Evolutionary conservation across 2,329 filamentous ascomycete species (phyloP).

Genomic region (Trichoderma sp.): DNA sequence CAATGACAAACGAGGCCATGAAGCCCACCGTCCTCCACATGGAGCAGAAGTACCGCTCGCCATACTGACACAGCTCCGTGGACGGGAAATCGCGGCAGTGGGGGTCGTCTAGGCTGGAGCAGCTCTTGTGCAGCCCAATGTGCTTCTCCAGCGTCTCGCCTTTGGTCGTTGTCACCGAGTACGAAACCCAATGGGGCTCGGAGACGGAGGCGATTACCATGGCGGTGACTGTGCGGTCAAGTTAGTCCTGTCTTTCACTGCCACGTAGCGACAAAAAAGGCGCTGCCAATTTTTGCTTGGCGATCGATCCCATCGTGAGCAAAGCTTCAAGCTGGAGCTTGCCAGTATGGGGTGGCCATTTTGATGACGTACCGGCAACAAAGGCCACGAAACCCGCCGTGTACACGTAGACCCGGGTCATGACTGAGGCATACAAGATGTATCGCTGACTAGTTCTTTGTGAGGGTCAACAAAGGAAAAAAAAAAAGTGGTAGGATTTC

Average conservation of each 20-base stretch:
- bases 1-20: slow-evolving; percentile 76
- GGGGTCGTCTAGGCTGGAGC: slow-evolving; percentile 64
- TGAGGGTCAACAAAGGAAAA: background rate
- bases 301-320: background rate
- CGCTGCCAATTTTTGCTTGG: background rate
- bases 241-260: background rate
- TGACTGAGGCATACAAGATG: slow-evolving; percentile 24
- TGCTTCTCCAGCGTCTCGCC: slow-evolving; percentile 52
- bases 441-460: background rate
- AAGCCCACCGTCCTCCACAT: slow-evolving; percentile 91
- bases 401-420: slow-evolving; percentile 47
- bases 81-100: slow-evolving; percentile 49
- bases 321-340: background rate
- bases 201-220: slow-evolving; percentile 69
- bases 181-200: slow-evolving; percentile 70
- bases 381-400: slow-evolving; percentile 42
- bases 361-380: slow-evolving; percentile 40
- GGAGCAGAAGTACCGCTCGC: slow-evolving; percentile 74
- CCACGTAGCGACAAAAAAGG: background rate
- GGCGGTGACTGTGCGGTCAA: slow-evolving; percentile 53
- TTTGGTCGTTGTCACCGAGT: slow-evolving; percentile 50
- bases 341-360: background rate
- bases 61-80: slow-evolving; percentile 35
- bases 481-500: background rate
- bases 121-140: slow-evolving; percentile 79